Percentiles rank a stretch among this genome's conserved stretches.
Evolutionary conservation across 306 rosid species (phyloP).

Genomic region (Lithocarpus polystachyus): DNA sequence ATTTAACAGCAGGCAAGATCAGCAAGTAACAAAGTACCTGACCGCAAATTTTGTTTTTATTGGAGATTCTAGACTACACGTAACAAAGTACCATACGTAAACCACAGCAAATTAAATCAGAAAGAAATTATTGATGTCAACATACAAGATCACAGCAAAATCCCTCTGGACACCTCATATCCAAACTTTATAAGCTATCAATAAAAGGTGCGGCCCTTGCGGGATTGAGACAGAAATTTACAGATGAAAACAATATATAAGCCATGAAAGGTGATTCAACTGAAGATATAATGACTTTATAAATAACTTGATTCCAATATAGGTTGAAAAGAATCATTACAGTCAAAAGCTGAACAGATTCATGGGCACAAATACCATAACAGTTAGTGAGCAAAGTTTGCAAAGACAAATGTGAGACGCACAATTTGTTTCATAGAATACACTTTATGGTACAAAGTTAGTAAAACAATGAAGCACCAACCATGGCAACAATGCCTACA

Average conservation of each 20-base stretch:
- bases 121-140: not conserved
- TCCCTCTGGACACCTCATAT: not conserved
- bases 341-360: slow-evolving; percentile 18
- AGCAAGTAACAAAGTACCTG: not conserved
- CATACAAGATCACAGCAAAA: not conserved
- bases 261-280: not conserved
- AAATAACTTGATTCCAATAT: not conserved
- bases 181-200: not conserved
- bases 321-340: slow-evolving; percentile 14
- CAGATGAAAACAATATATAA: not conserved
- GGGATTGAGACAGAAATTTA: not conserved
- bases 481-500: slow-evolving; percentile 41
- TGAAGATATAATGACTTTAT: not conserved
- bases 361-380: slow-evolving; percentile 11
- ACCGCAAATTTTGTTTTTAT: too few species aligned
- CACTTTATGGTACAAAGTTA: slow-evolving; percentile 41
- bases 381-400: slow-evolving; percentile 21
- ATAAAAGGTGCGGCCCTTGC: not conserved
- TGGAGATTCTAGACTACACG: too few species aligned
- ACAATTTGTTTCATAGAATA: slow-evolving; percentile 21
- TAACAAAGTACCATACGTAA: too few species aligned
- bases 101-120: too few species aligned
- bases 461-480: slow-evolving; percentile 31
- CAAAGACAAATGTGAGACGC: slow-evolving; percentile 24
- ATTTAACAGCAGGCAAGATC: not conserved